A percentile compares a stretch with the other conserved stretches of the same genome.
These are phyloP conservation scores for Phytophthora chlamydospora DNA, from an alignment of 352 stramenopile species.

Conservation along the genomic window DNA sequence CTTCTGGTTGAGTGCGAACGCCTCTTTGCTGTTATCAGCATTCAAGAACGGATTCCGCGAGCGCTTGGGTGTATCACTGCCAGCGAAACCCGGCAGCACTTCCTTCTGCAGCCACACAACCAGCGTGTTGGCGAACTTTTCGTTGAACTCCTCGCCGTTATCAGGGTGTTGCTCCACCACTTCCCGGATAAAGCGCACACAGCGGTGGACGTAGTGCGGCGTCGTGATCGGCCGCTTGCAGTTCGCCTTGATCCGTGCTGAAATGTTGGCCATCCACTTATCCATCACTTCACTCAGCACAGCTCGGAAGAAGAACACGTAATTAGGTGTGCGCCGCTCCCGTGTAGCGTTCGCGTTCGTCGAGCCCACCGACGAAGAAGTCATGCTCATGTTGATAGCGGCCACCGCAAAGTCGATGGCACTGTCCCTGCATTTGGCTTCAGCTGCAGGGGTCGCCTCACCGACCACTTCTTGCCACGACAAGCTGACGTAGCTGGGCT, in stretches of 20 bases:
- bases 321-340: slow-evolving; percentile 80
- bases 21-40: slow-evolving; percentile 80
- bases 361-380: slow-evolving; percentile 60
- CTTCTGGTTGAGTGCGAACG: slow-evolving; percentile 84
- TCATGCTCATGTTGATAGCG: slow-evolving; percentile 88
- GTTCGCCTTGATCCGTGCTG: slow-evolving; percentile 65
- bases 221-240: slow-evolving; percentile 81
- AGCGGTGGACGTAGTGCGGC: slow-evolving; percentile 85
- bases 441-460: slow-evolving; percentile 56
- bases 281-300: slow-evolving; percentile 88
- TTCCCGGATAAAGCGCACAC: slow-evolving; percentile 83
- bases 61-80: slow-evolving; percentile 77
- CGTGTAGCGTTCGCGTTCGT: slow-evolving; percentile 80
- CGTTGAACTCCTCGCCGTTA: slow-evolving; percentile 81
- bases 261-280: slow-evolving; percentile 89
- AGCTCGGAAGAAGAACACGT: slow-evolving; percentile 86
- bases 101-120: slow-evolving; percentile 89
- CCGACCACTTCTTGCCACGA: slow-evolving; percentile 75
- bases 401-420: slow-evolving; percentile 75
- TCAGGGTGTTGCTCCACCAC: slow-evolving; percentile 86
- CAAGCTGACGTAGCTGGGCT: slow-evolving; percentile 63
- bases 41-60: slow-evolving; percentile 86
- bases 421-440: slow-evolving; percentile 67
- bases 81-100: slow-evolving; percentile 81
- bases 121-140: slow-evolving; percentile 86